phyloP scores from a whole-genome alignment of 208 protist species.

The Acanthamoeba healyi region DNA sequence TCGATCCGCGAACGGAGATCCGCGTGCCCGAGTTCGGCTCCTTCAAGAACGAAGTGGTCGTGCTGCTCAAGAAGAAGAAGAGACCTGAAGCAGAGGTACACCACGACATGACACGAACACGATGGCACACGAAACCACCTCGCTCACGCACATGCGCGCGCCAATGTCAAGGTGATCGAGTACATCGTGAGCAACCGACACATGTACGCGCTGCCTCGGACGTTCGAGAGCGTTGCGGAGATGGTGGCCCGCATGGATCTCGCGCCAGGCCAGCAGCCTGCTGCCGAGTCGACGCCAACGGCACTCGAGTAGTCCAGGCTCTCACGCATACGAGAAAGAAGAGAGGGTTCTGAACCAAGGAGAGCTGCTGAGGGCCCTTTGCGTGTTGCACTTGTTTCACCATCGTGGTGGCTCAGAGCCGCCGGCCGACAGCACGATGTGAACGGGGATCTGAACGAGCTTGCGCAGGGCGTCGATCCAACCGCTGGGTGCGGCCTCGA shows the following conservation, averaged over 20 bases:
- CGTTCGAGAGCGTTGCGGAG: conserved; percentile 43
- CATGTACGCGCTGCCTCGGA: conserved; percentile 19
- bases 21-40: conserved; percentile 50
- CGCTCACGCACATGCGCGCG: no score
- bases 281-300: no score
- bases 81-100: conserved; percentile 28
- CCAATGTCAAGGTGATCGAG: background rate
- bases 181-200: conserved; percentile 26
- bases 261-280: background rate
- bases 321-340: no score
- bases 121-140: no score
- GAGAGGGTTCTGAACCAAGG: no score
- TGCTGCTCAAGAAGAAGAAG: conserved; percentile 45
- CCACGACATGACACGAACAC: background rate
- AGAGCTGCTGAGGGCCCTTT: no score
- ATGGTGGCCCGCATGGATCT: conserved; percentile 14
- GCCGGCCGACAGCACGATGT: background rate
- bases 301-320: no score
- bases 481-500: background rate
- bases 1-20: conserved; percentile 41
- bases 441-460: background rate
- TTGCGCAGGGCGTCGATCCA: conserved; percentile 51
- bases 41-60: conserved; percentile 46
- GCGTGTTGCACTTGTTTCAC: no score
- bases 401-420: background rate